A percentile compares a stretch with the other conserved stretches of the same genome.
phyloP scores from a whole-genome alignment of 202 grass and related monocot species.

The Brachypodium distachyon region DNA sequence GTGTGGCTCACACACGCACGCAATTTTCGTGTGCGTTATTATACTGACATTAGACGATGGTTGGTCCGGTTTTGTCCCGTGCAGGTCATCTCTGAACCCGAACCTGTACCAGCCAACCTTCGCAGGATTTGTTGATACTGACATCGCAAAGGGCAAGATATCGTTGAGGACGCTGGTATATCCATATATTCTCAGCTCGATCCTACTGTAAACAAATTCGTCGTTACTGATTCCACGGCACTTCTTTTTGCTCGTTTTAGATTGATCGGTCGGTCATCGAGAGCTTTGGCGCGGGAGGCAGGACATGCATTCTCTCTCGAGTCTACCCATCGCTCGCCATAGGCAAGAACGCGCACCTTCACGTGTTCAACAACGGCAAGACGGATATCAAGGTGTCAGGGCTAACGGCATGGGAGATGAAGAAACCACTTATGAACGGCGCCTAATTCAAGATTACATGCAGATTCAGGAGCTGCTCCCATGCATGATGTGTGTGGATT shows the following conservation, averaged over 20 bases:
- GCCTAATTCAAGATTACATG: not conserved
- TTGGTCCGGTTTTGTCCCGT: not conserved
- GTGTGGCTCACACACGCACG: not conserved
- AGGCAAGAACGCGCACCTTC: slow-evolving; percentile 33
- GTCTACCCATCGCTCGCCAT: slow-evolving; percentile 34
- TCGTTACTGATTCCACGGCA: not conserved
- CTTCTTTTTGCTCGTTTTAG: not conserved
- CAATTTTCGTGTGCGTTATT: not conserved
- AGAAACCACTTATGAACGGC: slow-evolving; percentile 41
- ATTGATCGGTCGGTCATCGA: slow-evolving; percentile 55
- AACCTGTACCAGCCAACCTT: slow-evolving; percentile 55
- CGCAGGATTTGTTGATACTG: slow-evolving; percentile 41
- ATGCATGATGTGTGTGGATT: not conserved
- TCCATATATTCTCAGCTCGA: not conserved
- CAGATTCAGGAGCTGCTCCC: no score
- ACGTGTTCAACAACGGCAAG: slow-evolving; percentile 55
- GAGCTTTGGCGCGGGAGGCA: slow-evolving; percentile 51
- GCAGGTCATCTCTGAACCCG: slow-evolving; percentile 41
- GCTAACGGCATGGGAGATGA: slow-evolving; percentile 50
- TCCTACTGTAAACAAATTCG: not conserved
- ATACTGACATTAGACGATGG: no score
- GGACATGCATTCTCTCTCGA: slow-evolving; percentile 39
- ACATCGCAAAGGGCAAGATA: slow-evolving; percentile 41
- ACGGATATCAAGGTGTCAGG: slow-evolving; percentile 27
- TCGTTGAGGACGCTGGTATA: slow-evolving; percentile 60